A percentile compares a stretch with the other conserved stretches of the same genome.
phyloP scores from a whole-genome alignment of 768 basidiomycete species.

The Tulasnella sp. region DNA sequence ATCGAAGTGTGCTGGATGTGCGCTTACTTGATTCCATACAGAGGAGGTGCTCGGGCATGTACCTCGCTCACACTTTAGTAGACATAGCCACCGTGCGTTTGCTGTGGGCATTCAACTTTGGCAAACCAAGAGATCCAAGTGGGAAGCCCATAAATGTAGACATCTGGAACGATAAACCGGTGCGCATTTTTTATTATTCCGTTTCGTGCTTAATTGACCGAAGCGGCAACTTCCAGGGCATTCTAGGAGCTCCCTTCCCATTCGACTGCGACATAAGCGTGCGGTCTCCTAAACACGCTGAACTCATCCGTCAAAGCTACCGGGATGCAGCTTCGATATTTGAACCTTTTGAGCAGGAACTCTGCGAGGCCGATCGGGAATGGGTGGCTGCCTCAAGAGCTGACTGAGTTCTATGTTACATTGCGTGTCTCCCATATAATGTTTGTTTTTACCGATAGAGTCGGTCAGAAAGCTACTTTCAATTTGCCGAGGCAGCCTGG shows the following conservation, averaged over 20 bases:
- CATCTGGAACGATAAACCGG: not conserved
- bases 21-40: not conserved
- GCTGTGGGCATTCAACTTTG: constrained; percentile 11
- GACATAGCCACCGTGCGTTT: not conserved
- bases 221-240: not conserved
- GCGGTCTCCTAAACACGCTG: not conserved
- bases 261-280: not conserved
- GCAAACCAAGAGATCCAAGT: not conserved
- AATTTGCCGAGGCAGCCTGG: too few relatives aligned
- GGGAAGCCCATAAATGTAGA: not conserved
- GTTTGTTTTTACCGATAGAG: too few relatives aligned
- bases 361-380: not conserved
- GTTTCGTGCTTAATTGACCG: not conserved
- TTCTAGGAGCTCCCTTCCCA: not conserved
- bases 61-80: not conserved
- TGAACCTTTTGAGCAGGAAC: constrained; percentile 1
- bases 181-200: not conserved
- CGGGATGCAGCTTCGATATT: not conserved
- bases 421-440: too few relatives aligned
- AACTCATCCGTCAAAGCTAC: not conserved
- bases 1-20: too few relatives aligned
- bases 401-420: not conserved
- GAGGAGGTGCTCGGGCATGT: not conserved
- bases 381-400: not conserved
- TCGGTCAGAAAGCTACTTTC: too few relatives aligned